phyloP scores from a whole-genome alignment of 768 basidiomycete genomes.

The Suillus hirtellus region DNA sequence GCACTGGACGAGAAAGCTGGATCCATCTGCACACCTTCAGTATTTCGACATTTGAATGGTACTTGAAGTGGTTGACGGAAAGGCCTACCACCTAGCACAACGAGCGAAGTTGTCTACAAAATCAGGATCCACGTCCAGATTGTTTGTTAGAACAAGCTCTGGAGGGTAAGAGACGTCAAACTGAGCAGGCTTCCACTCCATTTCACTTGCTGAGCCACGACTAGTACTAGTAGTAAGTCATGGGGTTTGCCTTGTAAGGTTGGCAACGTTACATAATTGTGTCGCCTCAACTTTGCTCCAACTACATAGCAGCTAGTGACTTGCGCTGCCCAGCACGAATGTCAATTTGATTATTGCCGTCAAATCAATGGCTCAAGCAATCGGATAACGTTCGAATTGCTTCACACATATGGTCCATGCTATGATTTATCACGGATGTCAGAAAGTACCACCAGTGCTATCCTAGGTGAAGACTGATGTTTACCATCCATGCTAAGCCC shows the following conservation, averaged over 20 bases:
- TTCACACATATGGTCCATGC: neutral
- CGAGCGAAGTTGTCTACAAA: slow-evolving; percentile 51
- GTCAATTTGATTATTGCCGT: neutral
- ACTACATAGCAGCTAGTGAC: too few relatives aligned
- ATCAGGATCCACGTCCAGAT: slow-evolving; percentile 24
- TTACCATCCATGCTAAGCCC: neutral
- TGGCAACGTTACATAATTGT: too few relatives aligned
- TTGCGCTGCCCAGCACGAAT: too few relatives aligned
- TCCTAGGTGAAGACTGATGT: neutral
- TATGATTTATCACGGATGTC: neutral
- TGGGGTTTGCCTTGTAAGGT: too few relatives aligned
- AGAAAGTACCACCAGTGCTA: neutral
- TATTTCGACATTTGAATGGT: neutral
- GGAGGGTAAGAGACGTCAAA: slow-evolving; percentile 29
- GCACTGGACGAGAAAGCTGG: slow-evolving; percentile 62
- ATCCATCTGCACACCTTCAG: slow-evolving; percentile 75
- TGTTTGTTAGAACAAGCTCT: slow-evolving; percentile 5
- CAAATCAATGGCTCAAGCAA: neutral
- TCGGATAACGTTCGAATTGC: neutral
- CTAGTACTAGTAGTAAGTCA: too few relatives aligned
- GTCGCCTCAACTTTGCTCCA: too few relatives aligned
- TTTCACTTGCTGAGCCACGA: neutral
- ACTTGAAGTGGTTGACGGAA: neutral
- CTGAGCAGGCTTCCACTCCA: slow-evolving; percentile 33
- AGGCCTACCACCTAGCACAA: slow-evolving; percentile 53